Percentiles rank a stretch among this genome's conserved stretches.
phyloP scores from a whole-genome alignment of 2,329 filamentous ascomycete genomes.

The Fusarium tanahbumbuense region DNA sequence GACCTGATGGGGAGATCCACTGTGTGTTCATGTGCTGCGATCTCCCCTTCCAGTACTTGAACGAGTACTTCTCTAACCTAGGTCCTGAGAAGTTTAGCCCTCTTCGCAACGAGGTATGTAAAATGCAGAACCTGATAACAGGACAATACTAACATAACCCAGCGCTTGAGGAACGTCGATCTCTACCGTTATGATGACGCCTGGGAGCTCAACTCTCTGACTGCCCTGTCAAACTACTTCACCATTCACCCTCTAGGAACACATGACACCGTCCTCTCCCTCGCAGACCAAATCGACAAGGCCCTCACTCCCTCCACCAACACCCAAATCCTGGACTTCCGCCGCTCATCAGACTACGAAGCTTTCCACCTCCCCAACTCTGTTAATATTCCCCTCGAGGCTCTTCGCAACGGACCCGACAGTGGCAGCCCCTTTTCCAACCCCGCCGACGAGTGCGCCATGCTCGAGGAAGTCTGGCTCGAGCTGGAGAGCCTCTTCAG shows the following conservation, averaged over 20 bases:
- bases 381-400: constrained; percentile 59
- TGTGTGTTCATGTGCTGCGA: constrained; percentile 72
- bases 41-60: constrained; percentile 70
- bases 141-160: constrained; percentile 32
- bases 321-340: constrained; percentile 58
- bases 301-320: constrained; percentile 44
- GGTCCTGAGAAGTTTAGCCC: constrained; percentile 60
- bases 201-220: constrained; percentile 61
- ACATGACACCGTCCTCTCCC: constrained; percentile 42
- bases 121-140: fast-evolving
- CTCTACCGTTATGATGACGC: constrained; percentile 66
- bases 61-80: constrained; percentile 68
- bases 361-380: constrained; percentile 59
- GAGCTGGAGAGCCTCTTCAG: constrained; percentile 60
- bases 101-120: constrained; percentile 56
- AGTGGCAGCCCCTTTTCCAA: constrained; percentile 51
- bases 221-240: constrained; percentile 54
- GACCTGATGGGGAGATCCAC: constrained; percentile 59
- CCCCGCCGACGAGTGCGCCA: constrained; percentile 59
- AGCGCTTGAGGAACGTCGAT: constrained; percentile 62
- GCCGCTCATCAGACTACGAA: constrained; percentile 55
- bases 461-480: constrained; percentile 61
- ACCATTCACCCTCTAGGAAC: constrained; percentile 42
- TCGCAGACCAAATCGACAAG: constrained; percentile 45
- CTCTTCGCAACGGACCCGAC: constrained; percentile 47